Evolutionary conservation across 257 asterid genomes (phyloP), one percentile per base, ranked within the genome.

Genomic region (Solanum neorickii): DNA sequence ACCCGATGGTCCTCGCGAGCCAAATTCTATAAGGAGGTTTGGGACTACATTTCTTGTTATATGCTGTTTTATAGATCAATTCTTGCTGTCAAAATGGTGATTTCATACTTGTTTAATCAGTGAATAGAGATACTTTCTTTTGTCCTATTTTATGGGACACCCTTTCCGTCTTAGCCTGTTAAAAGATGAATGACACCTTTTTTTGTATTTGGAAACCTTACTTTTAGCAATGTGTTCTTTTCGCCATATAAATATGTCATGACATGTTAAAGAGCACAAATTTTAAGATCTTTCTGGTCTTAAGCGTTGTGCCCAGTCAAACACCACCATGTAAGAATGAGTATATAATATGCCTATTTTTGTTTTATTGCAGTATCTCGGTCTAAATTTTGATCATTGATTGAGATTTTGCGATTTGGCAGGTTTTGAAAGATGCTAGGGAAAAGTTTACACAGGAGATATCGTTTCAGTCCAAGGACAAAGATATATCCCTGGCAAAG

Each of bases 401-500:
- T 75, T 77, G 80, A 56, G 74, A 7, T 65, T 46, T 83, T 68
- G 41, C 88, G 91, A 86, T 89, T 27, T 86, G 60, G 82, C 94
- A 96, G 99, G 93, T 92, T 18, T 93, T 91, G 86, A 93, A 92
- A 92, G 94, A 92, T 90, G 95, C 99, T 70, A 93, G 99, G 90
- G 93, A 93, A 77, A 91, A 94, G 87, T 96, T 93, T 89, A 94
- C 94, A 9, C 85, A 83, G 66, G 99, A 95, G 94, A 95, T 95
- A 88, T 93, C 98, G 65, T 94, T 94, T 90, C 95, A 90, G 93
- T 91, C 97, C 27, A 94, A 94, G 91, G 98, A 94, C 91, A 95
- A 94, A 87, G 98, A 96, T 91, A 91, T 96, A 91, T 95, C 98
- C 68, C 98, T 96, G 41, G 94, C 99, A 62, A 94, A 96, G 98